phyloP scores from a whole-genome alignment of 2,329 filamentous ascomycete species.

The Pestalotiopsis sp. region DNA sequence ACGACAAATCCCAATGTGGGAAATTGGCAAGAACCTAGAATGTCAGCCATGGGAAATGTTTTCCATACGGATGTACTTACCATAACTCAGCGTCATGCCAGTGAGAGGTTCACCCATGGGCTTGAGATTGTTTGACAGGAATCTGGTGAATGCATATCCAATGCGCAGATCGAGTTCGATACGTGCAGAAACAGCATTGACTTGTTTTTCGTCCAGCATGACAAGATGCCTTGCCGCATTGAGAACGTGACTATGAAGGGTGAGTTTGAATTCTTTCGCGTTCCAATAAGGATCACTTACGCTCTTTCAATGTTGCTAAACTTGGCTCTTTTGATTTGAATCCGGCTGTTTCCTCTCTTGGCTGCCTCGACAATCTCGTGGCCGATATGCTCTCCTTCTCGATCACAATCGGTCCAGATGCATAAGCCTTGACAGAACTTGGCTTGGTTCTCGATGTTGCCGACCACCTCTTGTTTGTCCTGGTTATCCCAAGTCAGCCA shows the following conservation, averaged over 20 bases:
- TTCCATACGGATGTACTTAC: conserved; percentile 45
- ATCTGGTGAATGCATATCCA: conserved; percentile 88
- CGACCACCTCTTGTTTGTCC: conserved; percentile 80
- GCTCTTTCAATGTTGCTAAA: conserved; percentile 97
- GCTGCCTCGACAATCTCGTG: conserved; percentile 87
- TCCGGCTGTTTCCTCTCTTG: conserved; percentile 68
- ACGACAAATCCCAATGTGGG: conserved; percentile 96
- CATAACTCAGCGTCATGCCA: conserved; percentile 77
- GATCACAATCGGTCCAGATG: conserved; percentile 99
- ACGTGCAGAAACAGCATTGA: conserved; percentile 82
- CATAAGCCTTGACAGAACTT: conserved; percentile 74
- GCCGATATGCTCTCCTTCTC: conserved; percentile 96
- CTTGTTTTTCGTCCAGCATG: conserved; percentile 81
- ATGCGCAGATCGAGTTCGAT: conserved; percentile 94
- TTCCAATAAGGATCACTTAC: conserved; percentile 46
- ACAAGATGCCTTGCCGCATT: conserved; percentile 78
- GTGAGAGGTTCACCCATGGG: conserved; percentile 69
- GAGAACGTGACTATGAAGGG: conserved; percentile 72
- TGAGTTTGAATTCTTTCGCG: not conserved
- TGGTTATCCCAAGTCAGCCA: conserved; percentile 33
- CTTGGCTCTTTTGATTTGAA: conserved; percentile 81
- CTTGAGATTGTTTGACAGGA: conserved; percentile 80
- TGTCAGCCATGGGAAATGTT: conserved; percentile 19
- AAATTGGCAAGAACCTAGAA: conserved; percentile 85
- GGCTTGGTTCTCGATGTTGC: conserved; percentile 84